These are phyloP conservation scores for Venturia effusa DNA, from an alignment of 2,329 filamentous ascomycete species.

Conservation along the genomic window DNA sequence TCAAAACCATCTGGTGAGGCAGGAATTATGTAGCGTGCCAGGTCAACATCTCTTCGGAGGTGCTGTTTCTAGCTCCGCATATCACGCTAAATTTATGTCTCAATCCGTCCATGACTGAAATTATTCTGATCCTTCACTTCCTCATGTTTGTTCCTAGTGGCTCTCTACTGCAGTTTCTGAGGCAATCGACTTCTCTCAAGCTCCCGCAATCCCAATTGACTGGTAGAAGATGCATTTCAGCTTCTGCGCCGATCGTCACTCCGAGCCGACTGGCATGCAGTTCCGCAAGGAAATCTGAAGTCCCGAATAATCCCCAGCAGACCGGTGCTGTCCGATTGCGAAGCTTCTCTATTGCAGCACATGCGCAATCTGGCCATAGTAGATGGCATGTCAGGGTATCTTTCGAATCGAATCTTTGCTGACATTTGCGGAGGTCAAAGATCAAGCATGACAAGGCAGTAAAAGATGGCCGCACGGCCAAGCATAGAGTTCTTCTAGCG, in stretches of 20 bases:
- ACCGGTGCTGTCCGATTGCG: not conserved
- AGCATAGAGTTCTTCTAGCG: constrained; percentile 54
- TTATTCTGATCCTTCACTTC: not conserved
- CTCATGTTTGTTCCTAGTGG: constrained; percentile 1
- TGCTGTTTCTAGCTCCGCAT: not conserved
- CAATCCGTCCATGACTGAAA: too few relatives aligned
- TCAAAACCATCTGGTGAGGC: not conserved
- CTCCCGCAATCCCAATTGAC: not conserved
- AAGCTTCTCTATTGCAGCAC: not conserved
- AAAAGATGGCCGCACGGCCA: constrained; percentile 69
- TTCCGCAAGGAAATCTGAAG: not conserved
- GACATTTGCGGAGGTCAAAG: constrained; percentile 69
- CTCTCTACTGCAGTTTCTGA: constrained; percentile 7
- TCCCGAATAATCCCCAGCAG: not conserved
- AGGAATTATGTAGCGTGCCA: not conserved
- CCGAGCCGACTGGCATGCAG: not conserved
- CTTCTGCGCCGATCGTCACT: not conserved
- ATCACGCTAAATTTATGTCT: not conserved
- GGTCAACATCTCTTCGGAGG: not conserved
- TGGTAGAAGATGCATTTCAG: not conserved
- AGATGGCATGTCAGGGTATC: not conserved
- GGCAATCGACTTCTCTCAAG: not conserved
- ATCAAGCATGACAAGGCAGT: constrained; percentile 92
- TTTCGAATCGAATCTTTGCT: not conserved
- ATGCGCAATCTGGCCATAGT: not conserved